phyloP scores from a whole-genome alignment of 257 asterid genomes.

The Ehretia macrophylla region DNA sequence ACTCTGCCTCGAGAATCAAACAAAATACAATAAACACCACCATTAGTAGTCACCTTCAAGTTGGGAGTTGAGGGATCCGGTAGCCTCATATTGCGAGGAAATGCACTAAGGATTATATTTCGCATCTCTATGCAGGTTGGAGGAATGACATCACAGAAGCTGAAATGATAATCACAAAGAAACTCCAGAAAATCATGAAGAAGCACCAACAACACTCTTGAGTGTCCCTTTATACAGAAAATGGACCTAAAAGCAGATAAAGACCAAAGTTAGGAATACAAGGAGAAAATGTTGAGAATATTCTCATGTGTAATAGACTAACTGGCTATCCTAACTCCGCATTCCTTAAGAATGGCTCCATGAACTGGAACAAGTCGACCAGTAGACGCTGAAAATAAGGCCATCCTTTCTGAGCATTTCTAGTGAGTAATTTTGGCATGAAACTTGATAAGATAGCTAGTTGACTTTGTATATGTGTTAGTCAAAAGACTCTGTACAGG shows the following conservation, averaged over 20 bases:
- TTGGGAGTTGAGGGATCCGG: conserved; percentile 98
- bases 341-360: conserved; percentile 96
- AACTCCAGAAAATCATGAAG: conserved; percentile 98
- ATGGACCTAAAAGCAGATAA: conserved; percentile 45
- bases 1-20: too few relatives aligned
- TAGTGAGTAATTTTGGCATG: conserved; percentile 93
- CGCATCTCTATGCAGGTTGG: conserved; percentile 98
- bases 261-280: conserved; percentile 14
- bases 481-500: too few relatives aligned
- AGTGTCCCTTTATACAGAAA: conserved; percentile 91
- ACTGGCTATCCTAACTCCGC: conserved; percentile 93
- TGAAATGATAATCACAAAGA: conserved; percentile 97
- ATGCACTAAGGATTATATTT: conserved; percentile 90
- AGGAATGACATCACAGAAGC: conserved; percentile 98
- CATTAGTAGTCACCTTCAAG: conserved; percentile 51
- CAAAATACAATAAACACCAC: background rate
- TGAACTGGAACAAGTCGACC: conserved; percentile 85
- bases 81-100: conserved; percentile 97
- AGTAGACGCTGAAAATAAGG: conserved; percentile 80
- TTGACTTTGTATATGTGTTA: too few relatives aligned
- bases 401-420: conserved; percentile 95
- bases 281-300: conserved; percentile 1
- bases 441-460: too few relatives aligned
- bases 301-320: conserved; percentile 16
- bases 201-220: conserved; percentile 87